Evolutionary conservation across 129 eudicot species (phyloP).

Genomic region (Glebionis coronaria): DNA sequence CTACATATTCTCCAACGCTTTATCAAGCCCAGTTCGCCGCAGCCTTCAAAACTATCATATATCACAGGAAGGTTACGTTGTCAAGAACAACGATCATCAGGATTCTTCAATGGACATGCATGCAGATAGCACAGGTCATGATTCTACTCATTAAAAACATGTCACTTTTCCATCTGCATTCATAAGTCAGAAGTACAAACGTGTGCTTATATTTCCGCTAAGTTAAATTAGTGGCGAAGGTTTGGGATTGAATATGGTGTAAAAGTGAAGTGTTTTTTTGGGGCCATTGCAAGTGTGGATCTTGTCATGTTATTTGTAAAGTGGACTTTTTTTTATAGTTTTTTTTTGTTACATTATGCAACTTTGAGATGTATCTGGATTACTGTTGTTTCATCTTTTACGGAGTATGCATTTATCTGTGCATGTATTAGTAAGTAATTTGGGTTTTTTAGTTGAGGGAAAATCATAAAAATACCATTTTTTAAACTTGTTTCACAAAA

Average conservation of each 20-base stretch:
- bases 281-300: constrained; percentile 17
- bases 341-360: constrained; percentile 14
- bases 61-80: constrained; percentile 30
- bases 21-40: constrained; percentile 51
- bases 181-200: not conserved
- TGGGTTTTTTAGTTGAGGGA: too few species aligned
- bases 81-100: constrained; percentile 20
- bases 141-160: constrained; percentile 33
- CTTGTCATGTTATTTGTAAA: constrained; percentile 31
- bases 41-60: constrained; percentile 52
- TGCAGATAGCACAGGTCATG: constrained; percentile 44
- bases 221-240: constrained; percentile 22
- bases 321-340: not conserved
- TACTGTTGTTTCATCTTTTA: constrained; percentile 11
- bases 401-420: not conserved
- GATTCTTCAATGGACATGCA: constrained; percentile 55
- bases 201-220: constrained; percentile 1
- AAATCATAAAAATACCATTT: too few species aligned
- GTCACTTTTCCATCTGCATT: constrained; percentile 1
- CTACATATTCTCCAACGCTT: constrained; percentile 50
- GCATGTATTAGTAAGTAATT: too few species aligned
- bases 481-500: too few species aligned
- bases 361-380: constrained; percentile 13
- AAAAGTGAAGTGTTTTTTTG: constrained; percentile 1
- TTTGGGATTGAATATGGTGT: constrained; percentile 12